Evolutionary conservation across 2,329 filamentous ascomycete species (phyloP).

Genomic region (Aspergillus neotritici): DNA sequence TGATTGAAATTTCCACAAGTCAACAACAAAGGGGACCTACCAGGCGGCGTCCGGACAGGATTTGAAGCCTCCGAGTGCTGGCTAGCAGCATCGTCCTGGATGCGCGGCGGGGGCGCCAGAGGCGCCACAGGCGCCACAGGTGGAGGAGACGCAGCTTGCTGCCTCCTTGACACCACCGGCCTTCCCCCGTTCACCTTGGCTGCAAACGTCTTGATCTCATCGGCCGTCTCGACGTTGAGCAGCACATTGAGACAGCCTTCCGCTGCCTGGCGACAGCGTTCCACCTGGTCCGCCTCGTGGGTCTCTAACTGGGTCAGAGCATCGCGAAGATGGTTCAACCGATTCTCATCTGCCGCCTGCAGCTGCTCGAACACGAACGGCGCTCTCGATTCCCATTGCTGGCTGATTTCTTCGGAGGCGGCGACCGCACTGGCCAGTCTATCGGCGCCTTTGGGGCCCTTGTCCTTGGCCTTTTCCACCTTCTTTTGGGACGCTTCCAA

Average conservation of each 20-base stretch:
- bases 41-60: slow-evolving; percentile 29
- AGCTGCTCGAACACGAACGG: slow-evolving; percentile 92
- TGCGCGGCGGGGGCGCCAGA: slow-evolving; percentile 35
- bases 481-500: slow-evolving; percentile 79
- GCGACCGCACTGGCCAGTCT: slow-evolving; percentile 71
- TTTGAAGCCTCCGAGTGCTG: slow-evolving; percentile 49
- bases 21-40: slow-evolving; percentile 23
- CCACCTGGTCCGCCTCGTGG: slow-evolving; percentile 80
- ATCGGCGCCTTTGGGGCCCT: slow-evolving; percentile 64
- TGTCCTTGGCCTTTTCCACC: slow-evolving; percentile 75
- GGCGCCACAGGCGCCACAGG: slow-evolving; percentile 17
- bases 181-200: slow-evolving; percentile 35
- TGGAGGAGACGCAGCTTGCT: slow-evolving; percentile 20
- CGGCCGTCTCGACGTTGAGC: slow-evolving; percentile 77
- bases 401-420: slow-evolving; percentile 69
- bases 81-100: slow-evolving; percentile 51
- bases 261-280: slow-evolving; percentile 66
- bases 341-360: slow-evolving; percentile 82
- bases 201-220: slow-evolving; percentile 63
- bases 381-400: slow-evolving; percentile 89
- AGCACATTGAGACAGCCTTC: slow-evolving; percentile 76
- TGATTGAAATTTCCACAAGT: not conserved
- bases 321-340: slow-evolving; percentile 84
- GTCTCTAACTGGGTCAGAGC: slow-evolving; percentile 89
- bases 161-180: slow-evolving; percentile 24